Evolutionary conservation across 208 protist species (phyloP).

Genomic region (Acanthamoeba healyi): DNA sequence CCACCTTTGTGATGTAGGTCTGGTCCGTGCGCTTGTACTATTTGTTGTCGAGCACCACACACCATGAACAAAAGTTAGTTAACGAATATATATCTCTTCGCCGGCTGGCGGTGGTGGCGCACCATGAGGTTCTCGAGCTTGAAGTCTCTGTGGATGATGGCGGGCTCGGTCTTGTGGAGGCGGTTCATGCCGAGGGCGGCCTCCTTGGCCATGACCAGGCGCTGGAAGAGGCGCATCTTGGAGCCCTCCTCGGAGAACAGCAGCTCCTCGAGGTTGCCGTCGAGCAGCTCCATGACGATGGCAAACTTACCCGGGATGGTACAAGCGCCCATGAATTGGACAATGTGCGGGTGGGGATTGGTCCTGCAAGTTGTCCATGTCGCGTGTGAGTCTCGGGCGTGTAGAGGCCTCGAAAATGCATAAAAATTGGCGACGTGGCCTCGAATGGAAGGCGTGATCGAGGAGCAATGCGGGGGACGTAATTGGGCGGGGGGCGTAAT

Average conservation of each 20-base stretch:
- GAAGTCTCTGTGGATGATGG: slow-evolving; percentile 85
- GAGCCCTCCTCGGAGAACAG: slow-evolving; percentile 13
- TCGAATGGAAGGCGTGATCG: too few species aligned
- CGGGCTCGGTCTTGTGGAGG: slow-evolving; percentile 82
- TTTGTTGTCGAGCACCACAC: too few species aligned
- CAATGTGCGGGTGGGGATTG: slow-evolving; percentile 52
- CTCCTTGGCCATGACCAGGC: slow-evolving; percentile 66
- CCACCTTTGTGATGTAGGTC: slow-evolving; percentile 41
- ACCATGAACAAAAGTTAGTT: not conserved
- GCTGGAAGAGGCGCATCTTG: slow-evolving; percentile 63
- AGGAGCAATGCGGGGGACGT: too few species aligned
- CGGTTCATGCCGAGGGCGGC: slow-evolving; percentile 83
- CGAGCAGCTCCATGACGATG: slow-evolving; percentile 65
- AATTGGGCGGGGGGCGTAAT: too few species aligned
- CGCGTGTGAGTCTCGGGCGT: too few species aligned
- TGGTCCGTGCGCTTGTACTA: slow-evolving; percentile 46
- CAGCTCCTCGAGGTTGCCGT: slow-evolving; percentile 30
- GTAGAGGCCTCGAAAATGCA: too few species aligned
- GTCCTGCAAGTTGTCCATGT: too few species aligned
- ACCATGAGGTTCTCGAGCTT: slow-evolving; percentile 72
- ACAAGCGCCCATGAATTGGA: slow-evolving; percentile 58
- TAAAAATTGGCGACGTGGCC: too few species aligned
- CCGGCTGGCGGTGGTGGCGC: too few species aligned
- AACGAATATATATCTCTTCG: not conserved
- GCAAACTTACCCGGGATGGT: slow-evolving; percentile 60